Evolutionary conservation across 2,329 filamentous ascomycete genomes (phyloP).

Genomic region (Fusarium irregulare): DNA sequence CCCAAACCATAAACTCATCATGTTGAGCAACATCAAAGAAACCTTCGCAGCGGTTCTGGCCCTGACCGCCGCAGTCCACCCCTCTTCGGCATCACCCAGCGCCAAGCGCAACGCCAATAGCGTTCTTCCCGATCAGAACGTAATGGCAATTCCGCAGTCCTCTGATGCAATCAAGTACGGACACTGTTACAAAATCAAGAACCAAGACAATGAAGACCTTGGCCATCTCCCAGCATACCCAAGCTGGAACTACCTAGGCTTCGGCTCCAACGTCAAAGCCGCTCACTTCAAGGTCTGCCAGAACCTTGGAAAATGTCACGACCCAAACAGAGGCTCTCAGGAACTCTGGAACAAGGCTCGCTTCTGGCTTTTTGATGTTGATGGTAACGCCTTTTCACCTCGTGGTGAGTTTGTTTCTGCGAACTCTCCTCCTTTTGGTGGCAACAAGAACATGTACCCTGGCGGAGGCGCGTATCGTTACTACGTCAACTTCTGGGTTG

Average conservation of each 20-base stretch:
- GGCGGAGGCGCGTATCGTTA: background rate
- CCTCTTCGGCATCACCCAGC: background rate
- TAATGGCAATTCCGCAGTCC: background rate
- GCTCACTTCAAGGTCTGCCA: background rate
- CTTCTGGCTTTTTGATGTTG: background rate
- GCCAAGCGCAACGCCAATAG: background rate
- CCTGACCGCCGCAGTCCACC: fast-evolving
- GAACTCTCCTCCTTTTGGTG: background rate
- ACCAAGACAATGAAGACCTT: background rate
- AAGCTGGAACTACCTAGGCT: background rate
- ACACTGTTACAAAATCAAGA: background rate
- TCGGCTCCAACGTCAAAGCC: background rate
- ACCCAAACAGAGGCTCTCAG: background rate
- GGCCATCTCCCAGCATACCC: background rate
- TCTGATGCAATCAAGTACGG: background rate
- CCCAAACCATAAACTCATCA: fast-evolving
- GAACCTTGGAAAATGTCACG: background rate
- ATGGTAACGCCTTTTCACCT: background rate
- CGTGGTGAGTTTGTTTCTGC: background rate
- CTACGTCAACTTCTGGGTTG: background rate
- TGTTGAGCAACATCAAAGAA: background rate
- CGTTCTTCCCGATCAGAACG: background rate
- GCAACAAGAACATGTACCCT: background rate
- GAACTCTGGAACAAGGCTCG: background rate
- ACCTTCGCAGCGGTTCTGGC: background rate